phyloP scores from a whole-genome alignment of 352 stramenopile species.

The Aphanomyces astaci region DNA sequence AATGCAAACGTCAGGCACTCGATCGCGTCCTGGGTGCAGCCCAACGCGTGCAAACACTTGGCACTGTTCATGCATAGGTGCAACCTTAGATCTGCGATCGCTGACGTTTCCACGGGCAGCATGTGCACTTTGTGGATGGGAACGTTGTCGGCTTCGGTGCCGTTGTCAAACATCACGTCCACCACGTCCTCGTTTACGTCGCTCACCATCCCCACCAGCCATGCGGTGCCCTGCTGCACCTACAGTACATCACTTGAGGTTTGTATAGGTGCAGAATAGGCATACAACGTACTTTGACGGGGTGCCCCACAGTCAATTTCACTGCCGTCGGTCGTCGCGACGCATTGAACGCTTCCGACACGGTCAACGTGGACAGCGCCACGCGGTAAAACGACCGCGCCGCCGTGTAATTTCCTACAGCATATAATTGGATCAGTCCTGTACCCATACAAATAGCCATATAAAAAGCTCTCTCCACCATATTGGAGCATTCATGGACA shows the following conservation, averaged over 20 bases:
- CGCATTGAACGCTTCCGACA: background rate
- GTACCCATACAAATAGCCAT: background rate
- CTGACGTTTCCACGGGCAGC: slow-evolving; percentile 38
- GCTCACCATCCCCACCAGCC: slow-evolving; percentile 53
- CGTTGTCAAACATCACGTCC: slow-evolving; percentile 58
- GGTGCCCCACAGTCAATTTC: background rate
- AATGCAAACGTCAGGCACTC: slow-evolving; percentile 57
- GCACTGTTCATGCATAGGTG: slow-evolving; percentile 81
- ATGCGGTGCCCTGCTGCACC: slow-evolving; percentile 14
- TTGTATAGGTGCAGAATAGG: background rate
- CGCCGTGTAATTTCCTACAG: slow-evolving; percentile 14
- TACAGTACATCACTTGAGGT: background rate
- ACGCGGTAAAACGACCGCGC: slow-evolving; percentile 14
- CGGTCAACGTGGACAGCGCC: slow-evolving; percentile 6
- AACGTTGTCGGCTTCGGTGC: slow-evolving; percentile 43
- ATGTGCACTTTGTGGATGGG: slow-evolving; percentile 43
- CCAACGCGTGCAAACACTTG: slow-evolving; percentile 50
- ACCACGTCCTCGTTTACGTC: slow-evolving; percentile 43
- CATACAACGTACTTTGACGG: slow-evolving; percentile 1
- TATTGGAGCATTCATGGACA: no score
- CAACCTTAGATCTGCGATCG: slow-evolving; percentile 46
- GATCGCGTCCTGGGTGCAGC: slow-evolving; percentile 45
- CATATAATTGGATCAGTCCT: background rate
- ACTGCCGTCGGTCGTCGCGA: background rate
- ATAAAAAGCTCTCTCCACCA: no score